A percentile compares a stretch with the other conserved stretches of the same genome.
These are phyloP conservation scores for Emydomyces testavorans DNA, from an alignment of 2,329 filamentous ascomycete genomes.

Conservation along the genomic window DNA sequence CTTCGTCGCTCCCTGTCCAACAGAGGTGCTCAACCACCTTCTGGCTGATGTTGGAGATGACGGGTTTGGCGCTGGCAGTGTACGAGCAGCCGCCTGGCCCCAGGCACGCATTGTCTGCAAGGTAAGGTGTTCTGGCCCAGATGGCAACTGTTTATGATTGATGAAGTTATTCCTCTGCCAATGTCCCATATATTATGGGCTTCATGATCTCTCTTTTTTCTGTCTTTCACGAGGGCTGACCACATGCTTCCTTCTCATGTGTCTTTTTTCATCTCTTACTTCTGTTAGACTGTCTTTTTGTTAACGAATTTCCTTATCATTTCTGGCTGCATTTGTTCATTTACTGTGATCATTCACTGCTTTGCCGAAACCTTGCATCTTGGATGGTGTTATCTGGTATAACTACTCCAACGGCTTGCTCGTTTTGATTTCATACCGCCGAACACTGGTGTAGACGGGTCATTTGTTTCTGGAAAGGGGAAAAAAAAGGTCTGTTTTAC, in stretches of 20 bases:
- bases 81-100: conserved; percentile 10
- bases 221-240: conserved; percentile 6
- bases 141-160: conserved; percentile 2
- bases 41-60: neutral
- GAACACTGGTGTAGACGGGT: neutral
- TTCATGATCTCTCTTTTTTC: neutral
- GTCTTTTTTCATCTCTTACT: neutral
- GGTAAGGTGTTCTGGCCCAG: conserved; percentile 1
- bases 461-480: neutral
- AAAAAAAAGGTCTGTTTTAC: conserved; percentile 5
- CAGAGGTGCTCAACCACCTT: neutral
- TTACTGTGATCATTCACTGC: neutral
- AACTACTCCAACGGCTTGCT: conserved; percentile 4
- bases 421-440: neutral
- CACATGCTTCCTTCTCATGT: conserved; percentile 10
- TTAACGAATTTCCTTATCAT: conserved; percentile 11
- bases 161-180: neutral
- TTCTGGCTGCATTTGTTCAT: conserved; percentile 1
- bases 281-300: neutral
- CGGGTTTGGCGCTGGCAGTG: neutral
- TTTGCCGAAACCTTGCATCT: neutral
- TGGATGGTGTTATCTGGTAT: conserved; percentile 9
- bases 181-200: conserved; percentile 6
- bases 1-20: neutral
- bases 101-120: neutral